Percentiles rank a stretch among this genome's conserved stretches.
Conservation (phyloP, 2,329 filamentous ascomycete genomes). For the Teratosphaeria pseudoeucalypti region DNA sequence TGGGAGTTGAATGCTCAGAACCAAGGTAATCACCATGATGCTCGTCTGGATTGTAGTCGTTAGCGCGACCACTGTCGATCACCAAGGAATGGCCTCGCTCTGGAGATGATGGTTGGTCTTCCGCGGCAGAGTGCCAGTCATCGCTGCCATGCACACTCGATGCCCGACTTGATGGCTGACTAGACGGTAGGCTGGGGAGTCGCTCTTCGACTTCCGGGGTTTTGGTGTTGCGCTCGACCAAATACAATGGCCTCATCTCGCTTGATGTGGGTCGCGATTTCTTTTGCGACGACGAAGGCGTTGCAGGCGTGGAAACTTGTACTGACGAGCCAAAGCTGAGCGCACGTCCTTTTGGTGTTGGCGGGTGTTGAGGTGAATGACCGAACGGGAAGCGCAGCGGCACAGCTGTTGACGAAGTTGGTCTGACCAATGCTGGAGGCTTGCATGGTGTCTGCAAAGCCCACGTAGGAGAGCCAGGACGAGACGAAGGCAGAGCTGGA, state of each 20-base stretch:
- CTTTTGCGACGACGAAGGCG: constrained; percentile 13
- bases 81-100: constrained; percentile 8
- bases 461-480: constrained; percentile 1
- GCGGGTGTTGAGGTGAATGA: constrained; percentile 12
- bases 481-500: constrained; percentile 4
- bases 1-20: constrained; percentile 60
- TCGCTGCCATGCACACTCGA: constrained; percentile 30
- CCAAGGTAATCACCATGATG: constrained; percentile 40
- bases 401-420: constrained; percentile 18
- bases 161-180: constrained; percentile 32
- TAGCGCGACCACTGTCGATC: constrained; percentile 16
- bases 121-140: constrained; percentile 35
- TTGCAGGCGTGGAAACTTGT: constrained; percentile 7
- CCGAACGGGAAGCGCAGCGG: constrained; percentile 25
- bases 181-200: constrained; percentile 43
- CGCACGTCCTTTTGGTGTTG: constrained; percentile 21
- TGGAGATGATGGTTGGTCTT: constrained; percentile 20
- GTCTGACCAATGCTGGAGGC: neutral
- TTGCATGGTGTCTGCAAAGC: neutral
- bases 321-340: constrained; percentile 20
- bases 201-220: constrained; percentile 32
- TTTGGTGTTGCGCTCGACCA: constrained; percentile 58
- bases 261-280: constrained; percentile 15
- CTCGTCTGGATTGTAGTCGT: constrained; percentile 7
- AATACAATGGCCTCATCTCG: constrained; percentile 72